phyloP scores from a whole-genome alignment of 805 yeast species.

The Cyberlindnera mrakii region DNA sequence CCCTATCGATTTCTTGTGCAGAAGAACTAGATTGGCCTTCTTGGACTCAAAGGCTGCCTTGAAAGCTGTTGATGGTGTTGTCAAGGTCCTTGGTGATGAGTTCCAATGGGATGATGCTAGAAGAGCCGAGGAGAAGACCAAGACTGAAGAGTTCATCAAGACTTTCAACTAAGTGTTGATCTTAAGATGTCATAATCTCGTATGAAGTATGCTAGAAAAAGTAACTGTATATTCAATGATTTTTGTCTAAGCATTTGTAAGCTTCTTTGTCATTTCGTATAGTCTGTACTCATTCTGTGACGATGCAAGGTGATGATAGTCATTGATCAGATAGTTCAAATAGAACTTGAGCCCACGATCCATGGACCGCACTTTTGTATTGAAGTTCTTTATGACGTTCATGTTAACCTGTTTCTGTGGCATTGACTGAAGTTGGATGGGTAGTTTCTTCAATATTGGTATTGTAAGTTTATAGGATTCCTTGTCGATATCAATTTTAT shows the following conservation, averaged over 20 bases:
- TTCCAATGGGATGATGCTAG: constrained; percentile 64
- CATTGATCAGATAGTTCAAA: constrained; percentile 18
- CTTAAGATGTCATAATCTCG: background rate
- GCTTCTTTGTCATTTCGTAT: constrained; percentile 12
- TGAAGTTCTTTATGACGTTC: constrained; percentile 21
- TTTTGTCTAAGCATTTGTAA: background rate
- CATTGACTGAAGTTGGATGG: constrained; percentile 9
- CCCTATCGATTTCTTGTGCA: constrained; percentile 83
- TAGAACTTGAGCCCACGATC: constrained; percentile 14
- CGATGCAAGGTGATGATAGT: constrained; percentile 11
- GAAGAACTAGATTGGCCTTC: constrained; percentile 91
- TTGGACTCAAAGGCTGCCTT: constrained; percentile 82
- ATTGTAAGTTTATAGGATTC: constrained; percentile 15
- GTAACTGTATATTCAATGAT: background rate
- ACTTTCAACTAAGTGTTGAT: constrained; percentile 25
- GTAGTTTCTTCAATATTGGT: constrained; percentile 11
- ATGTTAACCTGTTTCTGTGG: constrained; percentile 7
- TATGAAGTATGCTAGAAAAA: too few relatives aligned
- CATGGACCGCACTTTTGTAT: constrained; percentile 11
- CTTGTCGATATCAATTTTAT: constrained; percentile 8
- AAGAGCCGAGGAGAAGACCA: constrained; percentile 45
- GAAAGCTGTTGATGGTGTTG: constrained; percentile 76
- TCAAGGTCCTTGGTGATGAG: constrained; percentile 77
- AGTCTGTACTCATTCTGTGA: constrained; percentile 13
- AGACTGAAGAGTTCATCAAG: constrained; percentile 53